Conservation (phyloP, 441 rosid species). For the Gossypium laxum region DNA sequence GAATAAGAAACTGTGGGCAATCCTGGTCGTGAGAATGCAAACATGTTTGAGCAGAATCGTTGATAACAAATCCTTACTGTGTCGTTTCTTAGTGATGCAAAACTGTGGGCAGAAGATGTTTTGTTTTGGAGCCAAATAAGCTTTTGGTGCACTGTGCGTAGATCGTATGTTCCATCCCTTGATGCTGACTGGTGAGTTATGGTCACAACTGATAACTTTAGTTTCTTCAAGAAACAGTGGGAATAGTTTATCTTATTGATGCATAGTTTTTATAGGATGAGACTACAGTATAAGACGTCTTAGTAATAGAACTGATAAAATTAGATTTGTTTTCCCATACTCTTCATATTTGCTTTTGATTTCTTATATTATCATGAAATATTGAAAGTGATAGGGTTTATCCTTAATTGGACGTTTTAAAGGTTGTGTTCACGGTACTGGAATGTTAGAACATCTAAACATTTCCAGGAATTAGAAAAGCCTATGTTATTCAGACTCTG, state of each 20-base stretch:
- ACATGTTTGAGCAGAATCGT: neutral
- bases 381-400: neutral
- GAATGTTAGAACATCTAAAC: neutral
- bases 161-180: neutral
- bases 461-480: too few species aligned
- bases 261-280: neutral
- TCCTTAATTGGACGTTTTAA: neutral
- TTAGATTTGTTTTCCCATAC: neutral
- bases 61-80: constrained; percentile 5
- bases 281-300: neutral
- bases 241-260: neutral
- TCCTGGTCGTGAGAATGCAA: neutral
- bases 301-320: neutral
- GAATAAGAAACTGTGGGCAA: neutral
- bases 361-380: neutral
- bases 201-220: neutral
- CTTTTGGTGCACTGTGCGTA: neutral
- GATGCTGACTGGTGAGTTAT: constrained; percentile 7
- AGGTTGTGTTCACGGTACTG: neutral
- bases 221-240: neutral
- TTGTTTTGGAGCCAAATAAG: neutral
- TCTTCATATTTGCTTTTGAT: neutral
- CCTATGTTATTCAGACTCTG: too few species aligned
- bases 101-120: neutral
- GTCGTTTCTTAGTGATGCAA: neutral